Evolutionary conservation across 306 rosid species (phyloP).

Genomic region (Lablab purpureus): DNA sequence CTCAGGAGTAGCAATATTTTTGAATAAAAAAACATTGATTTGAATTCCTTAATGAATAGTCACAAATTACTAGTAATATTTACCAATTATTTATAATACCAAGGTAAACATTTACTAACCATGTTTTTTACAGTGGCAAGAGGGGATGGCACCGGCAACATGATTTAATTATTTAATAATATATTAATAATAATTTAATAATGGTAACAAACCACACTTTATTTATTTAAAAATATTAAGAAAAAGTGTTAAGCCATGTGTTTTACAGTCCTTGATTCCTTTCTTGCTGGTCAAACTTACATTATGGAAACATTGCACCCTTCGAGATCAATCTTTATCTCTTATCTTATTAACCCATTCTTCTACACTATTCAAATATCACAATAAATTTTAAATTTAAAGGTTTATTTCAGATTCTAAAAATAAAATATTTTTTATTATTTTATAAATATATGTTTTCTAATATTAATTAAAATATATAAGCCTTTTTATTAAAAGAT

Average conservation of each 20-base stretch:
- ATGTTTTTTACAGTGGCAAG: slow-evolving; percentile 38
- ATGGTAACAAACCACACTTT: neutral
- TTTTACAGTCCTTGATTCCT: slow-evolving; percentile 86
- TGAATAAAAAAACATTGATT: neutral
- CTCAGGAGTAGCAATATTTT: neutral
- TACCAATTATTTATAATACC: neutral
- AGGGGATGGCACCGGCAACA: slow-evolving; percentile 48
- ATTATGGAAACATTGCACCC: slow-evolving; percentile 55
- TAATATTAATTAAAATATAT: too few relatives aligned
- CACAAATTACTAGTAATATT: neutral
- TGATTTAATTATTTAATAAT: slow-evolving; percentile 25
- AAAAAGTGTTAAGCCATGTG: slow-evolving; percentile 65
- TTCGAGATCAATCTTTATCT: slow-evolving; percentile 75
- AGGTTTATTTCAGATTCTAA: too few relatives aligned
- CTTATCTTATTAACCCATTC: slow-evolving; percentile 39
- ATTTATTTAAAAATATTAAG: neutral
- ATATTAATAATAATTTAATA: slow-evolving; percentile 40
- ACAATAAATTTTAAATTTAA: too few relatives aligned
- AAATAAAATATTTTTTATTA: too few relatives aligned
- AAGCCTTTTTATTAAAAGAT: too few relatives aligned
- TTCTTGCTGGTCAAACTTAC: slow-evolving; percentile 84
- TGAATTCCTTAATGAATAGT: neutral
- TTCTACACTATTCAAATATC: too few relatives aligned
- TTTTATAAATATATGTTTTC: too few relatives aligned
- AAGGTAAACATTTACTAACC: slow-evolving; percentile 36